A percentile compares a stretch with the other conserved stretches of the same genome.
These are phyloP conservation scores for Neopestalotiopsis sp. DNA, from an alignment of 2,329 filamentous ascomycete genomes.

Conservation along the genomic window DNA sequence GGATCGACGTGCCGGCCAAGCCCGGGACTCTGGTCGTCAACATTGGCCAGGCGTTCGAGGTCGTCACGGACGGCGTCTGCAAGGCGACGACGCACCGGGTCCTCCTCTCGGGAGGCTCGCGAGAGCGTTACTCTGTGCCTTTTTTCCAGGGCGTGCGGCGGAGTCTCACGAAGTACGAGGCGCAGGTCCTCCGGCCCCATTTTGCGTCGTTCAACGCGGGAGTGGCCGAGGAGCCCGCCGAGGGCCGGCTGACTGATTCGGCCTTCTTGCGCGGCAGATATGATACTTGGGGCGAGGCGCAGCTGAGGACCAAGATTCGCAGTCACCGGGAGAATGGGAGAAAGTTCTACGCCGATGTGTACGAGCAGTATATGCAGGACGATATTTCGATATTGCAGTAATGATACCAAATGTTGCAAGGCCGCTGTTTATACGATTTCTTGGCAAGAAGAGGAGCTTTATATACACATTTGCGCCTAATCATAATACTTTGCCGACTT, in stretches of 20 bases:
- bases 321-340: constrained; percentile 54
- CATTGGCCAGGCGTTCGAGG: constrained; percentile 63
- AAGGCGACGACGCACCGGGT: constrained; percentile 57
- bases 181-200: constrained; percentile 41
- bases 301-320: constrained; percentile 57
- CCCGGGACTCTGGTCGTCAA: constrained; percentile 60
- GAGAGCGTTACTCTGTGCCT: constrained; percentile 47
- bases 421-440: background rate
- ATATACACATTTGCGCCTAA: constrained; percentile 19
- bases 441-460: no score
- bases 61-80: constrained; percentile 58
- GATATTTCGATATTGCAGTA: constrained; percentile 17
- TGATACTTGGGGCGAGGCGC: constrained; percentile 60
- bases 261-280: constrained; percentile 54
- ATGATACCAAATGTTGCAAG: no score
- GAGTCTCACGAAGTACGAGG: constrained; percentile 48
- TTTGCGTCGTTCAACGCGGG: constrained; percentile 34
- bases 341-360: constrained; percentile 52
- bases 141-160: constrained; percentile 56
- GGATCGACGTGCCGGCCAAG: constrained; percentile 55
- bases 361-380: constrained; percentile 51
- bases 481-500: constrained; percentile 40
- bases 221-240: constrained; percentile 35
- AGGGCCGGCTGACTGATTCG: constrained; percentile 49
- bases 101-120: constrained; percentile 29